phyloP scores from a whole-genome alignment of 345 rosid species.

The Eucalyptus curtisii region DNA sequence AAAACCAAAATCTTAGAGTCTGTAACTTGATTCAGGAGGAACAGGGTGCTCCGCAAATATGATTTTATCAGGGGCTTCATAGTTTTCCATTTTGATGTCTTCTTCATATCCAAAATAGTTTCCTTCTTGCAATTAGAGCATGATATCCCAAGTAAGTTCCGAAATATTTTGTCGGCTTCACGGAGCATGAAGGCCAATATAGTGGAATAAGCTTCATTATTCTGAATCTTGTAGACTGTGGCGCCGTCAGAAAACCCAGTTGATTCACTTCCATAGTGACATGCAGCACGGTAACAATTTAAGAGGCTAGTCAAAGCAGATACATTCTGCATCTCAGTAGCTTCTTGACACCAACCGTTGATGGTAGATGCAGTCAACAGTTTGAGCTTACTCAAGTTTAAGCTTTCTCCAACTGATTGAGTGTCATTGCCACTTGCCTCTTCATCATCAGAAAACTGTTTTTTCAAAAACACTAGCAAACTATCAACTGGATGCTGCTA shows the following conservation, averaged over 20 bases:
- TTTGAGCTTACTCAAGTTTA: conserved; percentile 8
- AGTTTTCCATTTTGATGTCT: conserved; percentile 55
- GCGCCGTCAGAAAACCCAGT: conserved; percentile 4
- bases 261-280: conserved; percentile 58
- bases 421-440: conserved; percentile 19
- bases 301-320: conserved; percentile 47
- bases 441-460: conserved; percentile 38
- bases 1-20: conserved; percentile 55
- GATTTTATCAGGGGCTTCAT: conserved; percentile 63
- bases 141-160: conserved; percentile 51
- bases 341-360: conserved; percentile 29
- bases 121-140: conserved; percentile 38
- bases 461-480: background rate
- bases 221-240: conserved; percentile 6
- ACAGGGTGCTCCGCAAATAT: conserved; percentile 61
- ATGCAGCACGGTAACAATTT: conserved; percentile 76
- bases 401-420: conserved; percentile 15
- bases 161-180: conserved; percentile 56
- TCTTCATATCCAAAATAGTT: conserved; percentile 51
- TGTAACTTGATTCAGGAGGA: conserved; percentile 51
- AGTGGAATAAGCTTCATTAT: conserved; percentile 35
- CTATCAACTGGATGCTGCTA: background rate
- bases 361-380: conserved; percentile 34
- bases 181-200: conserved; percentile 48
- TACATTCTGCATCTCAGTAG: conserved; percentile 38